Evolutionary conservation across 805 yeast genomes (phyloP), one percentile per base, ranked within the genome.

Genomic region (Saccharomycopsis fibuligera): DNA sequence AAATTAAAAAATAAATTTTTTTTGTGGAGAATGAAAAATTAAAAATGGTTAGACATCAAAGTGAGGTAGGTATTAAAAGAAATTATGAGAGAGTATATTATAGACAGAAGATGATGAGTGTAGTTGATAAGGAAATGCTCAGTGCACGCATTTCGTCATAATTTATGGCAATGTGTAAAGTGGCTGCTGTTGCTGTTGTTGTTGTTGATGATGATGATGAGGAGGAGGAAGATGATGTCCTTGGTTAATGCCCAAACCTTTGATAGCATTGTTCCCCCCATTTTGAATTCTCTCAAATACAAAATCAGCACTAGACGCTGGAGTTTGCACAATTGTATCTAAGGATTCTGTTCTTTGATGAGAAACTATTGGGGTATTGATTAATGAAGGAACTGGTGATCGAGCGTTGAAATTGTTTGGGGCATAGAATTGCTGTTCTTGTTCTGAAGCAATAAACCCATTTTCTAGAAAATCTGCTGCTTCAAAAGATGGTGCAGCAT

Each of bases 371-470:
- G 45, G 45, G 31, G 45, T 42, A 19, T 29, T 21, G n/a, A 33
- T 10, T 38, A 42, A 42, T 21, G 45, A 42, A 16, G 45, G 45
- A 5, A 42, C 36, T 19, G 38, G 23, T 8, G 23, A 17, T 29
- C 12, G 31, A 16, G 6, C 14, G 37, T 33, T 16, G n/a, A 10
- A 12, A n/a, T 33, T 17, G 31, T 29, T 29, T 8, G 31, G 31
- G 12, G 12, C 10, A 8, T 8, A 8, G 12, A 27, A 27, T 12
- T 27, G 10, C 8, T 27, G 10, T 27, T 27, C 31, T 8, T 27
- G 31, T 8, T 12, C 10, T 8, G 31, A 27, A 6, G 37, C 6
- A 6, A 10, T 12, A 17, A 33, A 33, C 8, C 37, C 17, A n/a
- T 33, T 33, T 29, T 29, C 31, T 8, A 9, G 12, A 29, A 9